Conservation (phyloP, 2,329 filamentous ascomycete species). For the Emmonsiellopsis sp. region DNA sequence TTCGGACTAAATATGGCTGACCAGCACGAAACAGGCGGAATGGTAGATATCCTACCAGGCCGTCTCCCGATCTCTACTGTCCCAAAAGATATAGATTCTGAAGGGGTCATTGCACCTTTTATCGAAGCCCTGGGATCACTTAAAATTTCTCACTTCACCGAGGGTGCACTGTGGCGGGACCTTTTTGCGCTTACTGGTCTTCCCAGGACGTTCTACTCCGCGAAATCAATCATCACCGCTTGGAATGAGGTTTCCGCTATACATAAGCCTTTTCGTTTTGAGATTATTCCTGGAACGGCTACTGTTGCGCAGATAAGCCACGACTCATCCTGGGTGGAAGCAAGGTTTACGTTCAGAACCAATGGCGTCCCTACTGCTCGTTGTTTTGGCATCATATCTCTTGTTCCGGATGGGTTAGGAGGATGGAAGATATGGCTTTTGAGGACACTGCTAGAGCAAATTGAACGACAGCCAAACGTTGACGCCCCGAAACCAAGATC, state of each 20-base stretch:
- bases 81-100: conserved; percentile 10
- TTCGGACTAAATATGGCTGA: neutral
- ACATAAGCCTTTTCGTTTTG: conserved; percentile 7
- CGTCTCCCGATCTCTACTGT: conserved; percentile 11
- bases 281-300: conserved; percentile 6
- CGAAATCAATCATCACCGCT: conserved; percentile 10
- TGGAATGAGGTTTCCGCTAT: conserved; percentile 11
- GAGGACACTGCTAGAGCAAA: conserved; percentile 16
- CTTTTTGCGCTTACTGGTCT: conserved; percentile 18
- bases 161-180: conserved; percentile 18
- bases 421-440: conserved; percentile 20
- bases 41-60: conserved; percentile 13
- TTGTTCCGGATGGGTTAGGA: conserved; percentile 10
- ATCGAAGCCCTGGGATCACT: conserved; percentile 5
- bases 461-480: conserved; percentile 13
- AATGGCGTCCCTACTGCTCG: conserved; percentile 4
- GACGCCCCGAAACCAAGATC: conserved; percentile 9
- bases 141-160: conserved; percentile 6
- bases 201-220: conserved; percentile 15
- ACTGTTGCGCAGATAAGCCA: conserved; percentile 3
- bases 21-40: neutral
- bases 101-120: conserved; percentile 3
- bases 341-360: conserved; percentile 12
- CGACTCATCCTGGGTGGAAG: conserved; percentile 13
- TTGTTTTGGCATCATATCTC: conserved; percentile 14